Evolutionary conservation across 2,329 filamentous ascomycete genomes (phyloP).

Genomic region (Colletotrichum cereale): DNA sequence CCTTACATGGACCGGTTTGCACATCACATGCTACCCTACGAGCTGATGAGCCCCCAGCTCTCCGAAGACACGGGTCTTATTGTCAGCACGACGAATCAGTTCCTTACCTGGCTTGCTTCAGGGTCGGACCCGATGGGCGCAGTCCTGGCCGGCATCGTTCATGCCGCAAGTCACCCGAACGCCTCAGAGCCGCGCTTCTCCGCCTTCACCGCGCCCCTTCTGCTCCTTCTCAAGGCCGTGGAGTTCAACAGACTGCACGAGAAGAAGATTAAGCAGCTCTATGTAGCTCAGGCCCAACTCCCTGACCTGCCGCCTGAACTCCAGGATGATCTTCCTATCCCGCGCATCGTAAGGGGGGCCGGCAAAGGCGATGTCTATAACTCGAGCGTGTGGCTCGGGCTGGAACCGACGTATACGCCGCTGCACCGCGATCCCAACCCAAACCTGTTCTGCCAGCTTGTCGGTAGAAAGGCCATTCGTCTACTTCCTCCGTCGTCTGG

Average conservation of each 20-base stretch:
- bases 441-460: constrained; percentile 89
- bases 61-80: constrained; percentile 22
- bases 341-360: constrained; percentile 70
- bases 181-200: constrained; percentile 58
- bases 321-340: constrained; percentile 75
- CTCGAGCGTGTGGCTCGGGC: constrained; percentile 89
- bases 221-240: constrained; percentile 71
- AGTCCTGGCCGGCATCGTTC: constrained; percentile 49
- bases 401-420: constrained; percentile 89
- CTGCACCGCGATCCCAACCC: constrained; percentile 94
- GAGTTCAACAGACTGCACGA: constrained; percentile 57
- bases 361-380: constrained; percentile 89
- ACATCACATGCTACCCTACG: constrained; percentile 46
- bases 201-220: constrained; percentile 71
- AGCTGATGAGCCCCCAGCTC: constrained; percentile 45
- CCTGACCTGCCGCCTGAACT: constrained; percentile 74
- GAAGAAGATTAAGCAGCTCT: constrained; percentile 63
- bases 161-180: constrained; percentile 43
- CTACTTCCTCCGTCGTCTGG: constrained; percentile 76
- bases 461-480: constrained; percentile 79
- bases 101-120: constrained; percentile 38
- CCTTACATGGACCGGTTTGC: constrained; percentile 43
- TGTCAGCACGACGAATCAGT: constrained; percentile 23
- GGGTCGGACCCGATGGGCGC: constrained; percentile 46
- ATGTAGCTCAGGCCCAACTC: constrained; percentile 87